Conservation (phyloP, 306 rosid species). For the Fragaria nilgerrensis region DNA sequence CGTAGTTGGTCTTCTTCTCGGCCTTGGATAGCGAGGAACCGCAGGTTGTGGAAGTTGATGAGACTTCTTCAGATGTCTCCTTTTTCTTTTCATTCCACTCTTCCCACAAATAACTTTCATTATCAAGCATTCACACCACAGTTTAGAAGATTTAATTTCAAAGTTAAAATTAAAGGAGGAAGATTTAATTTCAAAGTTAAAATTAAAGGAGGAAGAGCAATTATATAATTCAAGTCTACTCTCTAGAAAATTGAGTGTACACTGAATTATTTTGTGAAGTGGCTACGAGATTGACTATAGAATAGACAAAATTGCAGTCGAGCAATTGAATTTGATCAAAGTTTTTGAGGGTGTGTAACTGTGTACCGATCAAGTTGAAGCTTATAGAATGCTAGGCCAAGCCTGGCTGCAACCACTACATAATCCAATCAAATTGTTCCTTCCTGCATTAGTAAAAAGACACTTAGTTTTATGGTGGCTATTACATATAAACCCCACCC, state of each 20-base stretch:
- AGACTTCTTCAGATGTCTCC: slow-evolving; percentile 56
- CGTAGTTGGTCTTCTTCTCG: slow-evolving; percentile 73
- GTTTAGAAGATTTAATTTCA: slow-evolving; percentile 6
- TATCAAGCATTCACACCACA: slow-evolving; percentile 17
- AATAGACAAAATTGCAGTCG: not conserved
- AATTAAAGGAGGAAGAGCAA: not conserved
- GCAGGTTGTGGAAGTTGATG: slow-evolving; percentile 62
- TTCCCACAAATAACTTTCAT: slow-evolving; percentile 72
- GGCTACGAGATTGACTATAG: not conserved
- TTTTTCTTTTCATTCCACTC: slow-evolving; percentile 90
- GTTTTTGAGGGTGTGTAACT: not conserved
- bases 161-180: slow-evolving; percentile 3
- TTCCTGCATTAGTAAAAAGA: not conserved
- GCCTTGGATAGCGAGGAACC: slow-evolving; percentile 81
- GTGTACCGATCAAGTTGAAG: not conserved
- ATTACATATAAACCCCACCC: not conserved
- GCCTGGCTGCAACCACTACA: not conserved
- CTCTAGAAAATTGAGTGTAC: no score
- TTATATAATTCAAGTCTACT: not conserved
- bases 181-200: slow-evolving; percentile 10
- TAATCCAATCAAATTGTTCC: not conserved
- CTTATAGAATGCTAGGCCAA: not conserved
- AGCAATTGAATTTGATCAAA: not conserved
- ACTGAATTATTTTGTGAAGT: no score
- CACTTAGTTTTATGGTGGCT: not conserved